These are phyloP conservation scores for Puccinia brachypodii DNA, from an alignment of 1,284 basidiomycete species.

Conservation along the genomic window DNA sequence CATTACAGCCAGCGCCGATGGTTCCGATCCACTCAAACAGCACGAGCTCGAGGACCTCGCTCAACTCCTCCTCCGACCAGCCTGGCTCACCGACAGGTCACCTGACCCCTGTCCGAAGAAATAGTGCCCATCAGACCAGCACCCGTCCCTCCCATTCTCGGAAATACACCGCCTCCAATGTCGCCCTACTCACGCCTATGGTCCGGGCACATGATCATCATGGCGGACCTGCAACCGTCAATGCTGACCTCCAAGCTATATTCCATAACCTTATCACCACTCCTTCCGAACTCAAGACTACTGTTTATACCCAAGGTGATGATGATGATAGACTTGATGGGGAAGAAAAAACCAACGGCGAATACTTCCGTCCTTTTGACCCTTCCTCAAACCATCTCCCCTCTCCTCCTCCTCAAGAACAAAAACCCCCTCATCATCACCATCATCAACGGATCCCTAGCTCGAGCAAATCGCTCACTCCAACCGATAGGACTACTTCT, in stretches of 20 bases:
- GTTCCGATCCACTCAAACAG: neutral
- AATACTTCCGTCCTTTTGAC: neutral
- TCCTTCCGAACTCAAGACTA: neutral
- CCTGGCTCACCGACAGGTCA: neutral
- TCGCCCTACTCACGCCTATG: slow-evolving; percentile 23
- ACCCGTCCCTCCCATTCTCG: neutral
- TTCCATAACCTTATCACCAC: slow-evolving; percentile 17
- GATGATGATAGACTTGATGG: neutral
- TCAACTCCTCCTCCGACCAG: neutral
- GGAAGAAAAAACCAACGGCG: neutral
- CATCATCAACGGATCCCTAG: neutral
- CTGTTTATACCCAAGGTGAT: slow-evolving; percentile 4
- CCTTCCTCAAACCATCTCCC: neutral
- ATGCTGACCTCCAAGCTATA: slow-evolving; percentile 11
- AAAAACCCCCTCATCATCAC: neutral
- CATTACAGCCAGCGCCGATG: neutral
- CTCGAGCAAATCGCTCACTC: too few species aligned
- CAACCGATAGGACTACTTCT: too few species aligned
- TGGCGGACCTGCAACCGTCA: neutral
- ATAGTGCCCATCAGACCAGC: neutral
- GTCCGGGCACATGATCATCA: neutral
- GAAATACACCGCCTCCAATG: slow-evolving; percentile 25
- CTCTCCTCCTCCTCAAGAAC: neutral
- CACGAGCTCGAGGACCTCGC: neutral
- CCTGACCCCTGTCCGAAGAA: neutral